A percentile compares a stretch with the other conserved stretches of the same genome.
phyloP scores from a whole-genome alignment of 192 early-diverging fungal species.

The Entomortierella parvispora region DNA sequence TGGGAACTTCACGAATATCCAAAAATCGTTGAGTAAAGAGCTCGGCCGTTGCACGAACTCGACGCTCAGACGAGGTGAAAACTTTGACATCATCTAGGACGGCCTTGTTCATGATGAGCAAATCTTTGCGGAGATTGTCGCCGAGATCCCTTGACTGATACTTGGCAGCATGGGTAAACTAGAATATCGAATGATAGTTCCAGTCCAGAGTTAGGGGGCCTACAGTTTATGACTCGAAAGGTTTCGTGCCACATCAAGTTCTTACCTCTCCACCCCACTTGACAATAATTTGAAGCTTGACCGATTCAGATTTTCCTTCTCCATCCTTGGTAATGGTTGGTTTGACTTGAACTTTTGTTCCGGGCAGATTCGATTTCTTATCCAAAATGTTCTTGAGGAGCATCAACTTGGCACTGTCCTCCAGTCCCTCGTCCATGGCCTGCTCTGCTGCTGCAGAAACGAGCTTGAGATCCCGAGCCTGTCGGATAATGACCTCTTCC shows the following conservation, averaged over 20 bases:
- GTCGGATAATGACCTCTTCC: conserved; percentile 86
- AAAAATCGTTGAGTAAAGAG: conserved; percentile 75
- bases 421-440: conserved; percentile 64
- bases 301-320: conserved; percentile 52
- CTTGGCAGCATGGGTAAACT: conserved; percentile 93
- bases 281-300: conserved; percentile 91
- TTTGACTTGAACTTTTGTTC: conserved; percentile 94
- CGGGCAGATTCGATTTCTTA: conserved; percentile 82
- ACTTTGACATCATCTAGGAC: conserved; percentile 89
- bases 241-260: neutral
- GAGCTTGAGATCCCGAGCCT: conserved; percentile 70
- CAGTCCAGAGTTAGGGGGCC: neutral
- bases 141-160: conserved; percentile 93
- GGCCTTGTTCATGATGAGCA: conserved; percentile 87
- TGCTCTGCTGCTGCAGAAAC: conserved; percentile 72
- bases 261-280: conserved; percentile 94
- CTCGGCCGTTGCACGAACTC: conserved; percentile 88
- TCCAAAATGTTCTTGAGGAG: conserved; percentile 81
- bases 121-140: conserved; percentile 93
- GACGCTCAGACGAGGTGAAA: conserved; percentile 85
- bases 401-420: conserved; percentile 60
- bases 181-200: conserved; percentile 18
- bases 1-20: conserved; percentile 63
- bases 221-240: neutral
- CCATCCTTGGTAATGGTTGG: conserved; percentile 75